Evolutionary conservation across 2,329 filamentous ascomycete genomes (phyloP), one percentile per base, ranked within the genome.

Genomic region (Arachnopeziza araneosa): DNA sequence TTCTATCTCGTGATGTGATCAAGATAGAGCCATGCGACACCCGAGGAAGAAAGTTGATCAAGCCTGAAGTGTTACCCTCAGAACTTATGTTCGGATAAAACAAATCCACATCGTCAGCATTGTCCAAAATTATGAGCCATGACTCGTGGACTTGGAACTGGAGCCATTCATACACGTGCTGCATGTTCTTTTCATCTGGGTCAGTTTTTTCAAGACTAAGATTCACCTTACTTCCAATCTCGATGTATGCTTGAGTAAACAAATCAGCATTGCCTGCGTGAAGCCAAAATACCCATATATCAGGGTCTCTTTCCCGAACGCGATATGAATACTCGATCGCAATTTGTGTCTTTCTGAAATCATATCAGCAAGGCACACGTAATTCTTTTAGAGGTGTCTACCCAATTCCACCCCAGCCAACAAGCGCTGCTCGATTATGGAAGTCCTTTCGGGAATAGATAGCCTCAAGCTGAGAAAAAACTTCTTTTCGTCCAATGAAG

Each of bases 41-140:
- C 12, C 65, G 58, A 21, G 66, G 67, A 23, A 70, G 60, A 24
- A 68, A 68, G 52, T 23, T 36, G 22, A 60, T 24, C 30, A 69
- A 64, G 73, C 66, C n/a, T 52, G 19, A 24, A 30, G 24, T n/a
- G 36, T 57, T 57, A 2, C 57, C 57, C 59, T 52, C 57, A 55
- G 55, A 21, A 49, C 52, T 64, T 50, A 50, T 60, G 59, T 50
- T 50, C 30, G 65, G 50, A 52, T 62, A 30, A 50, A 70, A 62
- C 44, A 69, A 68, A 55, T 60, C 56, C 30, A 52, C 17, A 63
- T 76, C 67, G 60, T 76, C 74, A 51, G 71, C 73, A 60, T 72
- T 75, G 50, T 77, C 74, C 23, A 77, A 66, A 52, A 77, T 63
- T 32, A 76, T 64, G 17, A 72, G n/a, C 75, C 74, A 77, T 57